phyloP scores from a whole-genome alignment of 192 early-diverging fungal genomes.

The Entomortierella beljakovae region DNA sequence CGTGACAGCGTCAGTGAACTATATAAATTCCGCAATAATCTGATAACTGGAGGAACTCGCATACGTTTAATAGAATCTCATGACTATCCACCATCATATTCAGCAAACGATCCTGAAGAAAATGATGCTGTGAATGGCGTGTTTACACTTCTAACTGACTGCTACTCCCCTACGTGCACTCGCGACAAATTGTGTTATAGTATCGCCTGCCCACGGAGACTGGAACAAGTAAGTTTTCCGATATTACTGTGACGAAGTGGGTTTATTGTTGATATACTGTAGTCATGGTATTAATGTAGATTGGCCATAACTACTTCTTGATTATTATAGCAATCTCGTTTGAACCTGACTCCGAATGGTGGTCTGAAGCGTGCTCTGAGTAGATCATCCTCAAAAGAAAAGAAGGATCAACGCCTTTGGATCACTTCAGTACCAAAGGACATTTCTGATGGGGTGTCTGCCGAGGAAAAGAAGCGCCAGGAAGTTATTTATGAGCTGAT shows the following conservation, averaged over 20 bases:
- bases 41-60: constrained; percentile 44
- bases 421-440: constrained; percentile 81
- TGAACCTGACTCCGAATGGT: constrained; percentile 53
- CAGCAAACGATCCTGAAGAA: constrained; percentile 13
- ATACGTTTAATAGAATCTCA: constrained; percentile 36
- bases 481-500: constrained; percentile 95
- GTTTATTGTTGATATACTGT: background rate
- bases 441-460: constrained; percentile 75
- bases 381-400: constrained; percentile 55
- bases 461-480: constrained; percentile 88
- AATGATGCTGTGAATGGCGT: constrained; percentile 80
- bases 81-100: constrained; percentile 34
- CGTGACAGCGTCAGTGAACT: constrained; percentile 87
- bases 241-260: no score
- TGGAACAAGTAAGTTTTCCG: constrained; percentile 70
- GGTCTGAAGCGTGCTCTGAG: constrained; percentile 52
- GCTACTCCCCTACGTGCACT: constrained; percentile 94
- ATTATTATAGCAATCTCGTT: constrained; percentile 36
- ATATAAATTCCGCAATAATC: constrained; percentile 79
- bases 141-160: constrained; percentile 90
- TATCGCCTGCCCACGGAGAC: constrained; percentile 83
- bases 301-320: background rate
- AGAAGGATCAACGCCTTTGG: constrained; percentile 85
- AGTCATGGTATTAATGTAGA: background rate
- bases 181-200: constrained; percentile 89